phyloP scores from a whole-genome alignment of 2,329 filamentous ascomycete species.

The Diplodia corticola region DNA sequence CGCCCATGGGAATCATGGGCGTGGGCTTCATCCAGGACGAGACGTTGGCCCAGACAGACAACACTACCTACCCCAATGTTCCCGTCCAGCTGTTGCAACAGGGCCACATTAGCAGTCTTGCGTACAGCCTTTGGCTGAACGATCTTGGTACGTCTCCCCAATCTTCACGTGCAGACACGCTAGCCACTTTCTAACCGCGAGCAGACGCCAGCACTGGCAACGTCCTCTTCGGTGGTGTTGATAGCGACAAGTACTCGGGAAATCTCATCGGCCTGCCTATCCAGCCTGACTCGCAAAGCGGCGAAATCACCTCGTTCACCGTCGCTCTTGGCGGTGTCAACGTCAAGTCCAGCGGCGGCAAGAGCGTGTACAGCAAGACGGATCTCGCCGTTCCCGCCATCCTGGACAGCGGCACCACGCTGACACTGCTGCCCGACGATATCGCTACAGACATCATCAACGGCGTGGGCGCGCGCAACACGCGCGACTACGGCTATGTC shows the following conservation, averaged over 20 bases:
- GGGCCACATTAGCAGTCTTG: conserved; percentile 63
- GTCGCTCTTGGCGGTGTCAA: conserved; percentile 14
- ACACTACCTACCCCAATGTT: conserved; percentile 62
- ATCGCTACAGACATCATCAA: conserved; percentile 29
- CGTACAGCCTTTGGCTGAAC: conserved; percentile 60
- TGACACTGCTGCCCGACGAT: conserved; percentile 65
- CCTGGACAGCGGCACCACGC: conserved; percentile 69
- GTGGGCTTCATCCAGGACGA: conserved; percentile 15
- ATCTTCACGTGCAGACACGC: conserved; percentile 19
- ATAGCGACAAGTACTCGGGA: conserved; percentile 65
- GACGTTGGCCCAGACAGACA: not conserved
- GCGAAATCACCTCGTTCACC: conserved; percentile 8
- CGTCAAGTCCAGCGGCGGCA: conserved; percentile 6
- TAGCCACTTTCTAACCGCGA: not conserved
- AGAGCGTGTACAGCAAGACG: conserved; percentile 9
- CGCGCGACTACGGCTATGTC: conserved; percentile 2
- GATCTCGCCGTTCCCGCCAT: conserved; percentile 42
- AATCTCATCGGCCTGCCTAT: conserved; percentile 67
- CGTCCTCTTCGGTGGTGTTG: conserved; percentile 74
- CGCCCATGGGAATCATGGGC: conserved; percentile 18
- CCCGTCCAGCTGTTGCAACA: conserved; percentile 64
- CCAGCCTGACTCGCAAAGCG: conserved; percentile 11
- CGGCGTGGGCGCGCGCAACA: conserved; percentile 6
- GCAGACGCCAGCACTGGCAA: conserved; percentile 52
- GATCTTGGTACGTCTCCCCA: conserved; percentile 61